Percentiles rank a stretch among this genome's conserved stretches.
phyloP scores from a whole-genome alignment of 2,329 filamentous ascomycete species.

The Scolecobasidium constrictum region DNA sequence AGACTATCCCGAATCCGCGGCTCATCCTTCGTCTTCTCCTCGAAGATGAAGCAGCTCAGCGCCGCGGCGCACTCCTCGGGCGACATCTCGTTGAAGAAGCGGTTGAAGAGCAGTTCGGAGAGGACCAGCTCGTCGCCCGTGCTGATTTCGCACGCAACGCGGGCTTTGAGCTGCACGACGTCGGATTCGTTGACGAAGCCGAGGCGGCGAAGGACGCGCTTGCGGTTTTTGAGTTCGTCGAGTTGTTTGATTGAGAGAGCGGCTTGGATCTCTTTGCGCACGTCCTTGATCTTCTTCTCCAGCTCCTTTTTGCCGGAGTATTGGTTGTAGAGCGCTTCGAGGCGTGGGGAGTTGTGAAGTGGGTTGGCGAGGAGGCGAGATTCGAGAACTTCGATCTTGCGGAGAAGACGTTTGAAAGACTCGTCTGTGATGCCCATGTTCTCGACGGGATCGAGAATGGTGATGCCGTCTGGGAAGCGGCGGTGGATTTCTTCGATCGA shows the following conservation, averaged over 20 bases:
- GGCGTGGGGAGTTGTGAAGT: conserved; percentile 76
- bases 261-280: conserved; percentile 76
- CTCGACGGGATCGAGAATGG: conserved; percentile 83
- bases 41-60: conserved; percentile 91
- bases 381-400: conserved; percentile 94
- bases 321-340: conserved; percentile 76
- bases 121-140: conserved; percentile 92
- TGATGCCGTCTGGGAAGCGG: conserved; percentile 85
- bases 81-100: conserved; percentile 92
- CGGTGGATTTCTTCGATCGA: conserved; percentile 66
- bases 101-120: conserved; percentile 87
- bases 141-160: conserved; percentile 95
- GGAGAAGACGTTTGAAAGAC: conserved; percentile 79
- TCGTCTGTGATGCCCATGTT: conserved; percentile 94
- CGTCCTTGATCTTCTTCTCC: conserved; percentile 68
- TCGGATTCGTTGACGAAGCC: conserved; percentile 94
- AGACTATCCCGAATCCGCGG: conserved; percentile 69
- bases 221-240: conserved; percentile 91
- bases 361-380: conserved; percentile 81
- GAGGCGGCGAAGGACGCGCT: conserved; percentile 84
- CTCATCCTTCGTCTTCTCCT: conserved; percentile 79
- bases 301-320: conserved; percentile 73
- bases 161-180: conserved; percentile 92
- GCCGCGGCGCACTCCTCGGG: conserved; percentile 81
- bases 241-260: conserved; percentile 85